Conservation (phyloP, 1,284 basidiomycete genomes). For the Puccinia polysora region DNA sequence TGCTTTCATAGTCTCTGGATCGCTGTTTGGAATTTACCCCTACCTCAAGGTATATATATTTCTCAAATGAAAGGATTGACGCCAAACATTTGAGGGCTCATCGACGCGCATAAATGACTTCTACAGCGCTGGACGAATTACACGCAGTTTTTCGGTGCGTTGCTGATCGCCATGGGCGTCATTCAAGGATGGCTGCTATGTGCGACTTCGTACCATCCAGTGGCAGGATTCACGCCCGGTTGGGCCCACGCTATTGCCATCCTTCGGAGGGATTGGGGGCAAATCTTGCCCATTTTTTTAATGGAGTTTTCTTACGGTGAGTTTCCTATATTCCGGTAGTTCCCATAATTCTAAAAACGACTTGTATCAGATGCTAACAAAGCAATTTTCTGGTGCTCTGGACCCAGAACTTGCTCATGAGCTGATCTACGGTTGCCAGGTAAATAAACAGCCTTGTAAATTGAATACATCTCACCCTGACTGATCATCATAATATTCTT, state of each 20-base stretch:
- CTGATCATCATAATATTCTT: neutral
- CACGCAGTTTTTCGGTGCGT: constrained; percentile 34
- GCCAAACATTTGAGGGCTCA: neutral
- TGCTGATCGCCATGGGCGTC: constrained; percentile 38
- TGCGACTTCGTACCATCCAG: constrained; percentile 15
- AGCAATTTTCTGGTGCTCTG: neutral
- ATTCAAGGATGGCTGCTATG: constrained; percentile 37
- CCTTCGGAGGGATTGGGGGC: constrained; percentile 4
- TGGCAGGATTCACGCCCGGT: constrained; percentile 8
- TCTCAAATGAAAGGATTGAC: neutral
- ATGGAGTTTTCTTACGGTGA: constrained; percentile 31
- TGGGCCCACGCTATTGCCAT: constrained; percentile 26
- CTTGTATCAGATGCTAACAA: neutral
- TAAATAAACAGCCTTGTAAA: neutral
- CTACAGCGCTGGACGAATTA: constrained; percentile 32
- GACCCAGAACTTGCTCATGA: constrained; percentile 33
- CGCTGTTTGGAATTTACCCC: constrained; percentile 36
- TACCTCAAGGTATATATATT: constrained; percentile 22
- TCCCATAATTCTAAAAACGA: neutral
- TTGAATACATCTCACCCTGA: too few species aligned
- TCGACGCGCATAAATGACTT: neutral
- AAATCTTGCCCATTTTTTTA: constrained; percentile 28
- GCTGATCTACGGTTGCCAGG: constrained; percentile 38
- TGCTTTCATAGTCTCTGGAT: constrained; percentile 12
- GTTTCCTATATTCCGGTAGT: neutral